A percentile compares a stretch with the other conserved stretches of the same genome.
Conservation (phyloP, 2,329 filamentous ascomycete genomes). For the Verticillium isaacii region DNA sequence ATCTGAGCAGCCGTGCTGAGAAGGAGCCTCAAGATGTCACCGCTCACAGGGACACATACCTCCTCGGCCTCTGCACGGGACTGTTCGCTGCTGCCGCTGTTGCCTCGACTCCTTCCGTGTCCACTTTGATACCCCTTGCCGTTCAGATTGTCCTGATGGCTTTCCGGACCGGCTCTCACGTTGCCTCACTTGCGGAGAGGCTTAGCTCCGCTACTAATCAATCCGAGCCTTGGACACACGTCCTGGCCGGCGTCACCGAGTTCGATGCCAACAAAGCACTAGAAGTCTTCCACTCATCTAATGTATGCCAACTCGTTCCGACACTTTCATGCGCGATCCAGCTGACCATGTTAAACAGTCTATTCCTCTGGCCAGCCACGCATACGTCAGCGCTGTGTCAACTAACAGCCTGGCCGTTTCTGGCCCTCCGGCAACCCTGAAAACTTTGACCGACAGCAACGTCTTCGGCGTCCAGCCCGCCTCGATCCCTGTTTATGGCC, state of each 20-base stretch:
- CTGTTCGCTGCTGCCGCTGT: conserved; percentile 66
- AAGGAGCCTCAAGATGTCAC: conserved; percentile 51
- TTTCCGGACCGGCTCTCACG: conserved; percentile 59
- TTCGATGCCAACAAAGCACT: conserved; percentile 45
- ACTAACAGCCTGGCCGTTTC: conserved; percentile 46
- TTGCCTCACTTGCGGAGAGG: conserved; percentile 43
- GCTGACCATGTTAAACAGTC: conserved; percentile 21
- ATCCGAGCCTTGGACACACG: conserved; percentile 62
- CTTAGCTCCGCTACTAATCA: conserved; percentile 31
- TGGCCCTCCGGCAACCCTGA: conserved; percentile 46
- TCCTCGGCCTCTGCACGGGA: conserved; percentile 65
- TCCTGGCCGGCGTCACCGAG: conserved; percentile 54
- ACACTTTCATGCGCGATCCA: neutral
- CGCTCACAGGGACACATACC: conserved; percentile 42
- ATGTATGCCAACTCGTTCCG: conserved; percentile 30
- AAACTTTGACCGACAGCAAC: conserved; percentile 33
- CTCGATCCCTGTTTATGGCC: conserved; percentile 49
- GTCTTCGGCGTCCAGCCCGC: conserved; percentile 36
- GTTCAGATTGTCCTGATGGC: conserved; percentile 61
- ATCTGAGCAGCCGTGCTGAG: conserved; percentile 37
- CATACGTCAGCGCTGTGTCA: conserved; percentile 51
- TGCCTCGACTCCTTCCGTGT: conserved; percentile 57
- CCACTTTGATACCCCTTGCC: conserved; percentile 56
- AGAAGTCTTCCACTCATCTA: conserved; percentile 51
- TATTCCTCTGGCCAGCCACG: conserved; percentile 37